A percentile compares a stretch with the other conserved stretches of the same genome.
These are phyloP conservation scores for Dillenia turbinata DNA, from an alignment of 164 flowering plant genomes.

Conservation along the genomic window DNA sequence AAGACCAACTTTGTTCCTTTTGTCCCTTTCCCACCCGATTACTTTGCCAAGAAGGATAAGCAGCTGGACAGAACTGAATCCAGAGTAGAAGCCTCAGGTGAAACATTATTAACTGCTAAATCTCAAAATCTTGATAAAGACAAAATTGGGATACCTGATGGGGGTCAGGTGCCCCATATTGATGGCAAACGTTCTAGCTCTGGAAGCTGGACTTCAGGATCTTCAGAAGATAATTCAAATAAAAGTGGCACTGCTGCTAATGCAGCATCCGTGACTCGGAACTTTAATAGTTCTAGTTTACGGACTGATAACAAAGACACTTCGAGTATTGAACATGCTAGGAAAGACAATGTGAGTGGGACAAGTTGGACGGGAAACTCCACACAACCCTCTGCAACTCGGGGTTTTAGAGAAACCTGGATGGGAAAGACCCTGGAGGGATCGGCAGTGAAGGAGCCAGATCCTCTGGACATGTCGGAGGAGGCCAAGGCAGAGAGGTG, in stretches of 20 bases:
- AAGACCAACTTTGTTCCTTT: slow-evolving; percentile 71
- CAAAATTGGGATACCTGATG: neutral
- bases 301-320: slow-evolving; percentile 6
- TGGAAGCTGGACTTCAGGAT: slow-evolving; percentile 16
- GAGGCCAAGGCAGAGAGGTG: slow-evolving; percentile 96
- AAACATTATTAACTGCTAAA: slow-evolving; percentile 10
- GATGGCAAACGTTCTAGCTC: slow-evolving; percentile 16
- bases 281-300: slow-evolving; percentile 5
- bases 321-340: slow-evolving; percentile 18
- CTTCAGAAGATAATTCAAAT: slow-evolving; percentile 14
- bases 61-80: slow-evolving; percentile 22
- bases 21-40: slow-evolving; percentile 93
- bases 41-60: slow-evolving; percentile 71
- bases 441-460: slow-evolving; percentile 81
- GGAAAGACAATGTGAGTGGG: slow-evolving; percentile 5
- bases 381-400: slow-evolving; percentile 14
- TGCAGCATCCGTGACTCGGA: slow-evolving; percentile 6
- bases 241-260: slow-evolving; percentile 6
- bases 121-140: slow-evolving; percentile 12
- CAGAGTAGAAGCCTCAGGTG: slow-evolving; percentile 10
- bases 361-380: slow-evolving; percentile 11
- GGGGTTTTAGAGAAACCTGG: slow-evolving; percentile 33
- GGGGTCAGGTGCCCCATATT: slow-evolving; percentile 5
- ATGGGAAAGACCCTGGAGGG: slow-evolving; percentile 87
- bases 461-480: slow-evolving; percentile 96